A percentile compares a stretch with the other conserved stretches of the same genome.
Evolutionary conservation across 108 stramenopile species (phyloP).

Genomic region (Epipyxis sp.): DNA sequence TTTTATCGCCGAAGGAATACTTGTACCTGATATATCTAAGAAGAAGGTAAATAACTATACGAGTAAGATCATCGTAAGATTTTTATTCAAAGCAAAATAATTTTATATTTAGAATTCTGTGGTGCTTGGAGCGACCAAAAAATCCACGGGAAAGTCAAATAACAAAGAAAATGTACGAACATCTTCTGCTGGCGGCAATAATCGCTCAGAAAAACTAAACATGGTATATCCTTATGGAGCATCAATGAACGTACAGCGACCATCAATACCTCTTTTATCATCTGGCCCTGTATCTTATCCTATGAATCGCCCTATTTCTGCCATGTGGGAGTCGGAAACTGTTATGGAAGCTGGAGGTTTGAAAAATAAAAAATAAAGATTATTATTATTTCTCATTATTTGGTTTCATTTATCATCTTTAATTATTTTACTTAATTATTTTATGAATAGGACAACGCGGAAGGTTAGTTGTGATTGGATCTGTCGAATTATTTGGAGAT

Average conservation of each 20-base stretch:
- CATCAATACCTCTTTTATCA: constrained; percentile 61
- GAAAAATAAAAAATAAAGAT: neutral
- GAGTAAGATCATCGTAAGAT: too few species aligned
- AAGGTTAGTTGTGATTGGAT: constrained; percentile 65
- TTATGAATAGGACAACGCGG: constrained; percentile 47
- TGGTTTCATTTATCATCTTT: neutral
- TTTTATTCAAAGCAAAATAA: too few species aligned
- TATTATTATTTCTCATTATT: too few species aligned
- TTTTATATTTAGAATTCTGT: too few species aligned
- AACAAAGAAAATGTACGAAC: neutral
- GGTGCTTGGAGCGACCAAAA: neutral
- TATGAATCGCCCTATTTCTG: constrained; percentile 68
- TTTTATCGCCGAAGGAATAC: constrained; percentile 66
- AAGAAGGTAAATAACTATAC: too few species aligned
- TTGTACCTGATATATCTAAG: constrained; percentile 57
- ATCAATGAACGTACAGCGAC: constrained; percentile 62
- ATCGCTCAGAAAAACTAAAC: constrained; percentile 43
- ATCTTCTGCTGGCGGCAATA: constrained; percentile 28
- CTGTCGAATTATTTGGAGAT: constrained; percentile 67
- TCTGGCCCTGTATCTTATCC: constrained; percentile 73
- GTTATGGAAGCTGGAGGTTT: neutral
- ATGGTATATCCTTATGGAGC: constrained; percentile 76
- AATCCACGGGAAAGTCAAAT: too few species aligned
- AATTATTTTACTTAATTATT: neutral
- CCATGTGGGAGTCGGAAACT: constrained; percentile 59